Percentiles rank a stretch among this genome's conserved stretches.
phyloP scores from a whole-genome alignment of 768 basidiomycete species.

The Fomitopsis pulvina region DNA sequence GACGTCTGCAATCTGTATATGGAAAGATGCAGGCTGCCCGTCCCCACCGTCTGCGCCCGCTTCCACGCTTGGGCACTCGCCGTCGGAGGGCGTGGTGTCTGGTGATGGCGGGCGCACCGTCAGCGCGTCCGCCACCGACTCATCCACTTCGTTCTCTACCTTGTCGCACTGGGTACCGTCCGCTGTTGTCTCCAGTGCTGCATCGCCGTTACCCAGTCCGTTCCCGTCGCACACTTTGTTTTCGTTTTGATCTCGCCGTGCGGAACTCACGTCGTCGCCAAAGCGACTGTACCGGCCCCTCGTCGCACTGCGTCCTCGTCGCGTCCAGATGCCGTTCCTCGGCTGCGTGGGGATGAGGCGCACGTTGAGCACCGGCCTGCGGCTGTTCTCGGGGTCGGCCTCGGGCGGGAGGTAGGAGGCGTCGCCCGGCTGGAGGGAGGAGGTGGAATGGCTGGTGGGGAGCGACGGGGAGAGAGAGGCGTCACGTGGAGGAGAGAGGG shows the following conservation, averaged over 20 bases:
- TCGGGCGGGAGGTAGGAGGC: conserved; percentile 25
- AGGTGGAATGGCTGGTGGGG: conserved; percentile 23
- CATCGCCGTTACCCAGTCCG: conserved; percentile 1
- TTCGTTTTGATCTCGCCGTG: conserved; percentile 2
- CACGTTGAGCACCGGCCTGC: conserved; percentile 23
- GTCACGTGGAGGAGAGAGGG: conserved; percentile 18
- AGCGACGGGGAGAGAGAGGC: conserved; percentile 22
- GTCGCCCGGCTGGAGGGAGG: conserved; percentile 25
- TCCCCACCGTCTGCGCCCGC: conserved; percentile 4
- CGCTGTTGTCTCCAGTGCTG: background rate
- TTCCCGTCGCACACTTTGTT: background rate
- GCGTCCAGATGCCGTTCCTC: conserved; percentile 12
- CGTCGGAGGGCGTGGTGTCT: background rate
- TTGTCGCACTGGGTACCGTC: background rate
- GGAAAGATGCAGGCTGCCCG: no score
- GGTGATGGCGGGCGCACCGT: background rate
- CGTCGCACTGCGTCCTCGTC: conserved; percentile 8
- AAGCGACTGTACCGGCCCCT: conserved; percentile 16
- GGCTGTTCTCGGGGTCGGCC: conserved; percentile 15
- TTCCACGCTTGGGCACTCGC: background rate
- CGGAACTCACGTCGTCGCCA: conserved; percentile 8
- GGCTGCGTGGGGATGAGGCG: conserved; percentile 21
- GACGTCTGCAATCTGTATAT: conserved; percentile 24
- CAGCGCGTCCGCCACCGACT: background rate
- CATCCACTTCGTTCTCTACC: background rate